phyloP scores from a whole-genome alignment of 2,329 filamentous ascomycete species.

The Botrytis sinoallii region DNA sequence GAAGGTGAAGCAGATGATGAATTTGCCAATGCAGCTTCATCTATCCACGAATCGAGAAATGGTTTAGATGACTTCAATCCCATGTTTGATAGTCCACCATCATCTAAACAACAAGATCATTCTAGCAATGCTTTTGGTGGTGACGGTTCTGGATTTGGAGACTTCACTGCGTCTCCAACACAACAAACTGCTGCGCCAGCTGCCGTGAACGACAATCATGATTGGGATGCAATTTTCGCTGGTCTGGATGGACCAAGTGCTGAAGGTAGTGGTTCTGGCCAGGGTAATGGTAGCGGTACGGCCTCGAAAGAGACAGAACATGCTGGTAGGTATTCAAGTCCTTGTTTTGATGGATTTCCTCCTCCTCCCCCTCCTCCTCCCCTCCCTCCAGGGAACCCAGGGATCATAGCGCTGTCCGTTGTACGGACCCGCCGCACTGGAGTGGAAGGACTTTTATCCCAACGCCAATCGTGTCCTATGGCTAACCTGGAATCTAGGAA shows the following conservation, averaged over 20 bases:
- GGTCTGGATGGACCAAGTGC: conserved; percentile 60
- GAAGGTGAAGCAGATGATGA: conserved; percentile 78
- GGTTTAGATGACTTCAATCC: conserved; percentile 76
- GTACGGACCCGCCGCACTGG: no score
- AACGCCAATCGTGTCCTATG: no score
- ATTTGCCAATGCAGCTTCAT: conserved; percentile 62
- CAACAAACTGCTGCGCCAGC: conserved; percentile 41
- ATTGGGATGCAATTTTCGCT: conserved; percentile 95
- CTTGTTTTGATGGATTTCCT: background rate
- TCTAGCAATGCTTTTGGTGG: conserved; percentile 32
- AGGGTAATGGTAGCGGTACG: conserved; percentile 29
- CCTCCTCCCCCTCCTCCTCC: background rate
- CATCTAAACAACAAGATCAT: conserved; percentile 35
- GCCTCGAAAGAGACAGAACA: conserved; percentile 27
- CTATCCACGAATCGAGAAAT: conserved; percentile 51
- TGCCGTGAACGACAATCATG: conserved; percentile 56
- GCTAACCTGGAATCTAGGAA: background rate
- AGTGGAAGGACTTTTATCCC: background rate
- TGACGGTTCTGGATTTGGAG: conserved; percentile 39
- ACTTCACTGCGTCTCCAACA: conserved; percentile 50
- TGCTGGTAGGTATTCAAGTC: background rate
- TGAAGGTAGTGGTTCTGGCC: conserved; percentile 18
- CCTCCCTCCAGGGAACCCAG: no score
- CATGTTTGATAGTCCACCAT: conserved; percentile 65
- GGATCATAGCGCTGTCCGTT: no score